Evolutionary conservation across 345 rosid genomes (phyloP).

Genomic region (Murraya koenigii): DNA sequence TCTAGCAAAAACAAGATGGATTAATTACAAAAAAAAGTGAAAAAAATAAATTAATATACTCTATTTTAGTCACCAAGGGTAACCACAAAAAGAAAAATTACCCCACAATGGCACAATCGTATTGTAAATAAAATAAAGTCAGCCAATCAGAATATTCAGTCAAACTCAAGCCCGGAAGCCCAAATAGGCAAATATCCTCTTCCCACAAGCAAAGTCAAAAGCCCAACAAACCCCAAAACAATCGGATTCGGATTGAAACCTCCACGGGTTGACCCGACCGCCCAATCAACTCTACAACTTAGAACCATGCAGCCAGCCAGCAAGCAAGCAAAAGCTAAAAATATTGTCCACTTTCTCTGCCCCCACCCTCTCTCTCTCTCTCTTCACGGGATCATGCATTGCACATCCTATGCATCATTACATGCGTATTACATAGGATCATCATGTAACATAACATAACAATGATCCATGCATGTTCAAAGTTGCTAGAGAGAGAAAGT

Average conservation of each 20-base stretch:
- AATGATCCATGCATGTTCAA: not conserved
- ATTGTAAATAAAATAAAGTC: not conserved
- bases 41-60: too few species aligned
- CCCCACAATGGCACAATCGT: too few species aligned
- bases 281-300: not conserved
- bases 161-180: not conserved
- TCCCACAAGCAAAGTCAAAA: not conserved
- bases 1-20: too few species aligned
- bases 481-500: constrained; percentile 1
- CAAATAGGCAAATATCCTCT: too few species aligned
- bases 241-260: not conserved
- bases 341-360: not conserved
- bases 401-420: not conserved
- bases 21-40: too few species aligned
- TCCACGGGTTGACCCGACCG: not conserved
- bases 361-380: not conserved
- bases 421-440: not conserved
- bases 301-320: not conserved
- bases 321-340: not conserved
- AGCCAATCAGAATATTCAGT: too few species aligned
- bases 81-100: too few species aligned
- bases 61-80: too few species aligned
- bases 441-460: not conserved
- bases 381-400: not conserved
- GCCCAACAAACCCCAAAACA: not conserved